These are phyloP conservation scores for Pigoraptor vietnamica DNA, from an alignment of 78 protist genomes.

Conservation along the genomic window DNA sequence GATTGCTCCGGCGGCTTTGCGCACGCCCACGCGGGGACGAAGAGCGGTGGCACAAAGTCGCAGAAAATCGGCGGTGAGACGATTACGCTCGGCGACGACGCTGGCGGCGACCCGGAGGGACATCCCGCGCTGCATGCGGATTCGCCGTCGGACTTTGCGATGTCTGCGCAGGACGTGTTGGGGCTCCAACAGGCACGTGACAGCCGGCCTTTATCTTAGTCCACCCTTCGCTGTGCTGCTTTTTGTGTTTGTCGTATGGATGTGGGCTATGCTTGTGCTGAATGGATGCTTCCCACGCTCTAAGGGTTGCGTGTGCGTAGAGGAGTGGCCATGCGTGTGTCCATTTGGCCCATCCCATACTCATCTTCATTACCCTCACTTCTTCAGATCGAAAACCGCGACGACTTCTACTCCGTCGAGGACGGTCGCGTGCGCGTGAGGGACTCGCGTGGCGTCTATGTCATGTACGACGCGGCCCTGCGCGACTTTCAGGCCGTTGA, in stretches of 20 bases:
- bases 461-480: neutral
- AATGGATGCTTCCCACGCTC: no score
- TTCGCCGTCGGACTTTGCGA: neutral
- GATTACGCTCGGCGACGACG: neutral
- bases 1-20: neutral
- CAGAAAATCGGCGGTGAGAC: neutral
- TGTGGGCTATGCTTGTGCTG: neutral
- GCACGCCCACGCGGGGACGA: neutral
- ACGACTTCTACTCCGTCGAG: neutral
- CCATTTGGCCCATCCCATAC: neutral
- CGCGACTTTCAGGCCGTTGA: neutral
- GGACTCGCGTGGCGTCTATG: neutral
- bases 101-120: neutral
- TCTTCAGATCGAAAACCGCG: neutral
- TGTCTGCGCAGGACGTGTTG: neutral
- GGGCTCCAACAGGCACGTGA: neutral
- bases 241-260: neutral
- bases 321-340: neutral
- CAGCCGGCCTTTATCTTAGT: neutral
- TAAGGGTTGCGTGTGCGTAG: neutral
- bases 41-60: neutral
- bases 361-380: no score
- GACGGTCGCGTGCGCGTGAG: neutral
- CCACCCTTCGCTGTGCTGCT: neutral
- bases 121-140: neutral